Evolutionary conservation across 768 basidiomycete genomes (phyloP).

Genomic region (Auricularia heimuer): DNA sequence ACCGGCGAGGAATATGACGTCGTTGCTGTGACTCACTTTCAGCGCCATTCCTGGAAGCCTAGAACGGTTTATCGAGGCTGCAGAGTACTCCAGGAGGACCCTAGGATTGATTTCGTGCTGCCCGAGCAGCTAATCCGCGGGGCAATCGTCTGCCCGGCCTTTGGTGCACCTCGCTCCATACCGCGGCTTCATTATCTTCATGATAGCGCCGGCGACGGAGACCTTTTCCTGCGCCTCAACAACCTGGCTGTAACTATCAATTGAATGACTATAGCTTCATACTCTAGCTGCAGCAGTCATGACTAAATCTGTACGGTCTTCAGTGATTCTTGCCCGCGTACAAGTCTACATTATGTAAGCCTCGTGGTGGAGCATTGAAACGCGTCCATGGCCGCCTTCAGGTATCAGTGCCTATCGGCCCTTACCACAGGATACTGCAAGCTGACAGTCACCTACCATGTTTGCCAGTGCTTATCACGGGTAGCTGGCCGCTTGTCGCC

Average conservation of each 20-base stretch:
- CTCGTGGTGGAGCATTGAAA: too few species aligned
- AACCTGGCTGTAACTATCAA: not conserved
- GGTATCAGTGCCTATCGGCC: too few species aligned
- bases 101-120: not conserved
- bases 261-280: not conserved
- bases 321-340: too few species aligned
- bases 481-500: too few species aligned
- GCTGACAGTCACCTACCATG: too few species aligned
- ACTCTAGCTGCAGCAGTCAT: not conserved
- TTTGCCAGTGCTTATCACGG: too few species aligned
- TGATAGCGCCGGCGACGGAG: not conserved
- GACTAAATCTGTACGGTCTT: too few species aligned
- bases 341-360: too few species aligned
- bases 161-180: not conserved
- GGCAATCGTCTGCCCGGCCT: not conserved
- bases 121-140: not conserved
- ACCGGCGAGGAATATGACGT: slow-evolving; percentile 11
- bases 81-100: slow-evolving; percentile 11
- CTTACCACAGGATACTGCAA: too few species aligned
- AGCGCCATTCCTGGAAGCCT: slow-evolving; percentile 5
- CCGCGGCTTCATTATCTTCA: not conserved
- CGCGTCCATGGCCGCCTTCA: too few species aligned
- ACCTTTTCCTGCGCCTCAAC: not conserved
- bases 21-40: slow-evolving; percentile 8
- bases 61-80: slow-evolving; percentile 14